Conservation (phyloP, 2,329 filamentous ascomycete species). For the Oidium heveae region DNA sequence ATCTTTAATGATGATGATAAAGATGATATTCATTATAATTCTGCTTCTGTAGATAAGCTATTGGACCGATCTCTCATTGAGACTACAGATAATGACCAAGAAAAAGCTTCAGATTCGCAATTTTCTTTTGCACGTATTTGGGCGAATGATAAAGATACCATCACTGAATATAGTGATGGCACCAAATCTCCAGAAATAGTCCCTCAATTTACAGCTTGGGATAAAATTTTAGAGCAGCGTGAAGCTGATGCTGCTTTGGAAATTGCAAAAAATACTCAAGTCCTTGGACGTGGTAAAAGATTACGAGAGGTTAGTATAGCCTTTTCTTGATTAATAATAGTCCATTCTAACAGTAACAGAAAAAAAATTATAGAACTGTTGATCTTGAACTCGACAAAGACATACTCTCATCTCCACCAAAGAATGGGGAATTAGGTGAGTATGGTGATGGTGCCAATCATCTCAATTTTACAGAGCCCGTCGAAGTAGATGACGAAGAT, state of each 20-base stretch:
- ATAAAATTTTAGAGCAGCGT: constrained; percentile 63
- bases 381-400: neutral
- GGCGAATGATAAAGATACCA: constrained; percentile 51
- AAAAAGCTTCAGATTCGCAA: constrained; percentile 43
- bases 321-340: neutral
- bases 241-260: constrained; percentile 55
- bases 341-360: neutral
- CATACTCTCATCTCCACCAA: neutral
- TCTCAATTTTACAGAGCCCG: neutral
- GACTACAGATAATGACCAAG: constrained; percentile 36
- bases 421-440: neutral
- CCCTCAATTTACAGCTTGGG: constrained; percentile 55
- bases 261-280: constrained; percentile 39
- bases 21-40: constrained; percentile 60
- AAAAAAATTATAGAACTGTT: neutral
- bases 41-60: constrained; percentile 60
- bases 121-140: constrained; percentile 84
- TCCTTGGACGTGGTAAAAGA: constrained; percentile 67
- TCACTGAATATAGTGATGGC: constrained; percentile 37
- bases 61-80: constrained; percentile 71
- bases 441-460: neutral
- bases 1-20: constrained; percentile 55
- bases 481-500: neutral
- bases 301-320: constrained; percentile 9
- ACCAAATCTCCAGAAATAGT: constrained; percentile 24